Conservation (phyloP, 75 land plant species). For the Pinus tabuliformis region DNA sequence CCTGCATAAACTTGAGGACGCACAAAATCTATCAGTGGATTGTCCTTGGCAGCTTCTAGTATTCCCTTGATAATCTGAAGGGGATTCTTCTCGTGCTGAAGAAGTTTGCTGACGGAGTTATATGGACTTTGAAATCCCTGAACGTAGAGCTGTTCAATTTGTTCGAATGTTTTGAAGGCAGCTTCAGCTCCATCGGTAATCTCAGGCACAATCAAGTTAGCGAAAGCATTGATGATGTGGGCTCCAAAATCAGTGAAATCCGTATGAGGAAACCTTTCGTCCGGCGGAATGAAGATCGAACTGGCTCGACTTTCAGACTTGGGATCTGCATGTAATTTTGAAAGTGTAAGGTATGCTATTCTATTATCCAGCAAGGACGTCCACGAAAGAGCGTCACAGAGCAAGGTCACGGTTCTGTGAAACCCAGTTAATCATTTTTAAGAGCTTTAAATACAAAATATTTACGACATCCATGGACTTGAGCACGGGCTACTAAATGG, state of each 20-base stretch:
- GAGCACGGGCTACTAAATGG: no score
- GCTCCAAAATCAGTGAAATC: conserved; percentile 18
- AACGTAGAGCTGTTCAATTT: conserved; percentile 21
- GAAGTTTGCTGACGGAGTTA: neutral
- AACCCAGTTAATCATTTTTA: no score
- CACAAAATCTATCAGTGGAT: neutral
- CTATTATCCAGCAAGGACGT: no score
- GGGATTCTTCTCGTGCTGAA: neutral
- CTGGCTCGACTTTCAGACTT: conserved; percentile 26
- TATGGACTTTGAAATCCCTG: neutral
- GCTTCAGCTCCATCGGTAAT: neutral
- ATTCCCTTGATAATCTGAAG: neutral
- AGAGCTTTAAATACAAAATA: no score
- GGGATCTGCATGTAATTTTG: conserved; percentile 17
- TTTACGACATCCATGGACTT: no score
- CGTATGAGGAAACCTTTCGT: conserved; percentile 39
- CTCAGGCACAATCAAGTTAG: conserved; percentile 16
- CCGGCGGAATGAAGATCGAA: conserved; percentile 27
- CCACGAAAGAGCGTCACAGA: no score
- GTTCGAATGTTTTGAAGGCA: conserved; percentile 24
- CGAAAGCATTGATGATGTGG: conserved; percentile 13
- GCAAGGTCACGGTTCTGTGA: no score
- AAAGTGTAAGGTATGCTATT: no score
- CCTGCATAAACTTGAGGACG: neutral
- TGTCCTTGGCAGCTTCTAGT: neutral